phyloP scores from a whole-genome alignment of 176 grass and related monocot genomes.

The Ananas comosus region DNA sequence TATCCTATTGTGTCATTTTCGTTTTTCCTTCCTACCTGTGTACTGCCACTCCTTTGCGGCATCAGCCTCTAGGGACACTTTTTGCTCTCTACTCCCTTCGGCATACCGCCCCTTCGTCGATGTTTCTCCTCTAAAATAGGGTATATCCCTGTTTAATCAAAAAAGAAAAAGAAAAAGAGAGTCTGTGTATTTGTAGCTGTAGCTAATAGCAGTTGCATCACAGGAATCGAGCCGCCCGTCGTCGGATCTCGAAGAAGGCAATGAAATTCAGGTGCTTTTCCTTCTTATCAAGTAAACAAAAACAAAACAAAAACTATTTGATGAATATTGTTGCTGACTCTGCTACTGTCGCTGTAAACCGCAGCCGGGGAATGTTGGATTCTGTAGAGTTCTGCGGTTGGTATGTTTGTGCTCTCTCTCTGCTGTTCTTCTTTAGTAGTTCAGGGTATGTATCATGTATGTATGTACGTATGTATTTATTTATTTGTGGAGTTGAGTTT shows the following conservation, averaged over 20 bases:
- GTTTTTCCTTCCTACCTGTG: too few relatives aligned
- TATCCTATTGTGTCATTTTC: too few relatives aligned
- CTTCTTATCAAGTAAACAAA: conserved; percentile 5
- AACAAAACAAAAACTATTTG: conserved; percentile 2
- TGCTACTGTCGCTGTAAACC: conserved; percentile 11
- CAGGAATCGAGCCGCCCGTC: conserved; percentile 45
- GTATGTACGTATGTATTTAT: not conserved
- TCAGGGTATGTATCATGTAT: too few relatives aligned
- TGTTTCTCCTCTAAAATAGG: too few relatives aligned
- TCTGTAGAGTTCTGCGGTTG: conserved; percentile 76
- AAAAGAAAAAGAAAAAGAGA: too few relatives aligned
- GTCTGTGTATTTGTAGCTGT: too few relatives aligned
- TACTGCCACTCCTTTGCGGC: too few relatives aligned
- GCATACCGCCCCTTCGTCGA: too few relatives aligned
- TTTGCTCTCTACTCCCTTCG: too few relatives aligned
- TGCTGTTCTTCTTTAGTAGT: not conserved
- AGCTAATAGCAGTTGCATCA: not conserved
- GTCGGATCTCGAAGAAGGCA: conserved; percentile 83
- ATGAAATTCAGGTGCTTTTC: conserved; percentile 57
- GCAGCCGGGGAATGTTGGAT: conserved; percentile 71
- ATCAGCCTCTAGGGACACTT: too few relatives aligned
- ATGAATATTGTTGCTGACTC: conserved; percentile 24
- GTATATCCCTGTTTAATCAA: too few relatives aligned
- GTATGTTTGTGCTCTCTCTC: conserved; percentile 19
- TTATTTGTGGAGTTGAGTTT: conserved; percentile 3